phyloP scores from a whole-genome alignment of 2,329 filamentous ascomycete species.

The Xylaria sp. region DNA sequence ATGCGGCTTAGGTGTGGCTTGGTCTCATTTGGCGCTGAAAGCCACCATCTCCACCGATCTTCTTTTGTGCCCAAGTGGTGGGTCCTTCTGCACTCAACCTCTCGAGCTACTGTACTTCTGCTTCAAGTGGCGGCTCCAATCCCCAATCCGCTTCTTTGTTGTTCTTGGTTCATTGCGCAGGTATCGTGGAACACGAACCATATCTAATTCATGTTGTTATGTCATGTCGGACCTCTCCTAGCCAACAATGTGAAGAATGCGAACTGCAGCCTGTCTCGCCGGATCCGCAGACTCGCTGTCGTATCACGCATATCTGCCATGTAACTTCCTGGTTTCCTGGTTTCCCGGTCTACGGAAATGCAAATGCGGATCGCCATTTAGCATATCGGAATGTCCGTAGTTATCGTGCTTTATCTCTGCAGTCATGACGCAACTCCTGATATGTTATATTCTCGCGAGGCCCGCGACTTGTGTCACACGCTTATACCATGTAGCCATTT shows the following conservation, averaged over 20 bases:
- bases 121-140: background rate
- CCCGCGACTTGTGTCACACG: conserved; percentile 37
- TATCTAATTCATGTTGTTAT: background rate
- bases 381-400: conserved; percentile 40
- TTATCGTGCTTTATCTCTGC: conserved; percentile 33
- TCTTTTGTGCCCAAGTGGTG: no score
- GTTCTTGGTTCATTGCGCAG: conserved; percentile 9
- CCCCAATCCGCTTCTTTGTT: conserved; percentile 17
- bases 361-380: conserved; percentile 40
- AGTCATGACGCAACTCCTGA: conserved; percentile 36
- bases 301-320: background rate
- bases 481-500: conserved; percentile 31
- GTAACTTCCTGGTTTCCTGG: background rate
- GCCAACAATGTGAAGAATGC: conserved; percentile 1
- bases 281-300: background rate
- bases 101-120: no score
- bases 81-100: no score
- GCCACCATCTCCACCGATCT: background rate
- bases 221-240: background rate
- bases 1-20: conserved; percentile 23
- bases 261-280: background rate
- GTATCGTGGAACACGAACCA: conserved; percentile 13
- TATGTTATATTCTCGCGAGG: conserved; percentile 17
- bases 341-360: conserved; percentile 31
- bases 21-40: background rate